phyloP scores from a whole-genome alignment of 202 grass and related monocot species.

The Bolboschoenoplectus hybrid region DNA sequence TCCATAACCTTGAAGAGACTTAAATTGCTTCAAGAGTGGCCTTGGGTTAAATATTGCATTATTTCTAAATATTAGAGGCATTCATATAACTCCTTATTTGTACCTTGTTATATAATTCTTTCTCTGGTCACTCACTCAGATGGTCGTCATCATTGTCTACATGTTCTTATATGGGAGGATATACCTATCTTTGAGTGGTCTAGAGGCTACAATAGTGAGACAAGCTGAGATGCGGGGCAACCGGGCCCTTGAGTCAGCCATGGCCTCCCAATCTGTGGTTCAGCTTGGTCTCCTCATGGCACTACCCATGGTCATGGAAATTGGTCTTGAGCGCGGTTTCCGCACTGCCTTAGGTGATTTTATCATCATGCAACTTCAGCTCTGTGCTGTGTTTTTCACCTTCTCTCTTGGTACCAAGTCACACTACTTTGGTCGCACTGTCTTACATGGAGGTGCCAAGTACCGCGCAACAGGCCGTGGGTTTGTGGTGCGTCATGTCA shows the following conservation, averaged over 20 bases:
- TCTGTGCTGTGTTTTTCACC: slow-evolving; percentile 88
- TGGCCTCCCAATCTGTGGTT: slow-evolving; percentile 89
- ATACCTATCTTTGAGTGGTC: slow-evolving; percentile 74
- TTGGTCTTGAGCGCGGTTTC: slow-evolving; percentile 86
- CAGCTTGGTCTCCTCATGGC: slow-evolving; percentile 87
- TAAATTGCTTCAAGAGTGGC: not conserved
- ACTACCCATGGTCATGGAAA: slow-evolving; percentile 95
- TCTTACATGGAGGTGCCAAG: slow-evolving; percentile 75
- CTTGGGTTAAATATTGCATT: not conserved
- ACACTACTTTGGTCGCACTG: slow-evolving; percentile 77
- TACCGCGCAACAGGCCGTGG: slow-evolving; percentile 80
- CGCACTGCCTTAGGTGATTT: slow-evolving; percentile 78
- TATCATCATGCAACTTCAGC: slow-evolving; percentile 94
- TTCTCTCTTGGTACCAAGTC: slow-evolving; percentile 87
- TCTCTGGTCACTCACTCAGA: slow-evolving; percentile 41
- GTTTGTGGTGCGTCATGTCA: slow-evolving; percentile 77
- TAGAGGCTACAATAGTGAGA: slow-evolving; percentile 66
- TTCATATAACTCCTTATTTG: slow-evolving; percentile 8
- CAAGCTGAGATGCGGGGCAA: slow-evolving; percentile 77
- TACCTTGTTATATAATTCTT: slow-evolving; percentile 3
- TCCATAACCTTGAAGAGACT: not conserved
- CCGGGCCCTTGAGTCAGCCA: slow-evolving; percentile 67
- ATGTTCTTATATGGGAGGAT: slow-evolving; percentile 79
- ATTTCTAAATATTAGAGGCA: not conserved
- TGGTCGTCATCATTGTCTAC: slow-evolving; percentile 87